Percentiles rank a stretch among this genome's conserved stretches.
phyloP scores from a whole-genome alignment of 192 early-diverging fungal species.

The Coemansia sp. region DNA sequence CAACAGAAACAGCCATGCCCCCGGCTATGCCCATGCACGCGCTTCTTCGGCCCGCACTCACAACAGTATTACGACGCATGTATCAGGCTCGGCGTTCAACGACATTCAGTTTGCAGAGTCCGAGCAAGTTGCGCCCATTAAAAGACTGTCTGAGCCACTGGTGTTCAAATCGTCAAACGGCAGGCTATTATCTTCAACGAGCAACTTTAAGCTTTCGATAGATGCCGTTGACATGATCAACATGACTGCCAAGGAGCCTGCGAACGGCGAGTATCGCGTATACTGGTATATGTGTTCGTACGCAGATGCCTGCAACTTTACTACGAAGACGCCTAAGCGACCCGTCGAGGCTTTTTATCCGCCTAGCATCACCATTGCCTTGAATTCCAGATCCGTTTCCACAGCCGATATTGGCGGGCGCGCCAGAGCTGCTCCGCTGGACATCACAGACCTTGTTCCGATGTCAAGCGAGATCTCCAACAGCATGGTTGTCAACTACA shows the following conservation, averaged over 20 bases:
- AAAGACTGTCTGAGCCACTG: not conserved
- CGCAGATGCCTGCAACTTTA: slow-evolving; percentile 10
- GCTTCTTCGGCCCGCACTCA: not conserved
- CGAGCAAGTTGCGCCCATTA: not conserved
- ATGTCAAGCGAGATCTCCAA: slow-evolving; percentile 17
- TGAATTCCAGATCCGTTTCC: slow-evolving; percentile 2
- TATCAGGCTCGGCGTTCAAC: not conserved
- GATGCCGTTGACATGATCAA: slow-evolving; percentile 9
- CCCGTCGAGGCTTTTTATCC: slow-evolving; percentile 15
- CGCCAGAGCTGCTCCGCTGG: slow-evolving; percentile 7
- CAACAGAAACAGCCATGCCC: not conserved
- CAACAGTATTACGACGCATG: no score
- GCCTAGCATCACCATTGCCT: not conserved
- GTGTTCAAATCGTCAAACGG: not conserved
- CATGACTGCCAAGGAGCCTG: not conserved
- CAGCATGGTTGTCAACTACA: slow-evolving; percentile 24
- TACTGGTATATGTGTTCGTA: slow-evolving; percentile 18
- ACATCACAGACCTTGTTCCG: slow-evolving; percentile 17
- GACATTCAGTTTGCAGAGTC: not conserved
- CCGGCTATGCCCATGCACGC: not conserved
- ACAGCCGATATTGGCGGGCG: not conserved
- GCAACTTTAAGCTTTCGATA: slow-evolving; percentile 1
- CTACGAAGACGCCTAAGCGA: slow-evolving; percentile 11
- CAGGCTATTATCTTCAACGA: not conserved
- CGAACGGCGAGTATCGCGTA: not conserved